Evolutionary conservation across 1,284 basidiomycete genomes (phyloP).

Genomic region (Agroathelia rolfsii): DNA sequence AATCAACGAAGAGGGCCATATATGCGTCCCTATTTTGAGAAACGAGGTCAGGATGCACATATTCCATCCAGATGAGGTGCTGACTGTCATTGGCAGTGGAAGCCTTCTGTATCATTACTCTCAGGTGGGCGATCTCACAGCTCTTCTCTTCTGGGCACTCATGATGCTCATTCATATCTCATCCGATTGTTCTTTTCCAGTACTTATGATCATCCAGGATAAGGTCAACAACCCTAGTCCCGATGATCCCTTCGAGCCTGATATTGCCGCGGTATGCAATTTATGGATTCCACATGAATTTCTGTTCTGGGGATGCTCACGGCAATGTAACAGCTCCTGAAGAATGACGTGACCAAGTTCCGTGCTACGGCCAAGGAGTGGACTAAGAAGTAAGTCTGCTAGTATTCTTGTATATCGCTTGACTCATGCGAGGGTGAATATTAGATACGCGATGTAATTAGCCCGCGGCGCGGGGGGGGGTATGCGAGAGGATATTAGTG

Average conservation of each 20-base stretch:
- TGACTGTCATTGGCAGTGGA: constrained; percentile 56
- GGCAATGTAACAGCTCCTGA: constrained; percentile 87
- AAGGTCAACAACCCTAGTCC: constrained; percentile 97
- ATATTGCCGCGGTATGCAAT: constrained; percentile 60
- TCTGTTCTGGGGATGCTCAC: constrained; percentile 41
- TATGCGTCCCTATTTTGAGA: constrained; percentile 95
- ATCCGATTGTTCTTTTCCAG: constrained; percentile 28
- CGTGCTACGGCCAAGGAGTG: constrained; percentile 94
- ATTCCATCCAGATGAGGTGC: background rate
- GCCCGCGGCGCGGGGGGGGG: too few species aligned
- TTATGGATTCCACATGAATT: constrained; percentile 37
- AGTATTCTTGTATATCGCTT: background rate
- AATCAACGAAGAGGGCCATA: constrained; percentile 97
- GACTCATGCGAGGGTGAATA: background rate
- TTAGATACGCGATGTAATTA: background rate
- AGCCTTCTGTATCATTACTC: constrained; percentile 78
- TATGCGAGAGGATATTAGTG: too few species aligned
- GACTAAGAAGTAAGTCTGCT: constrained; percentile 81
- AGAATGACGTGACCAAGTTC: constrained; percentile 89
- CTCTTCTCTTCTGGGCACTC: constrained; percentile 38
- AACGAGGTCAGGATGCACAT: constrained; percentile 76
- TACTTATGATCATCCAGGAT: constrained; percentile 90
- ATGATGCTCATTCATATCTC: background rate
- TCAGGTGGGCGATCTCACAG: constrained; percentile 97
- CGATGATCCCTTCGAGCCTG: constrained; percentile 71